These are phyloP conservation scores for Beauveria pseudobassiana DNA, from an alignment of 2,329 filamentous ascomycete genomes.

Conservation along the genomic window DNA sequence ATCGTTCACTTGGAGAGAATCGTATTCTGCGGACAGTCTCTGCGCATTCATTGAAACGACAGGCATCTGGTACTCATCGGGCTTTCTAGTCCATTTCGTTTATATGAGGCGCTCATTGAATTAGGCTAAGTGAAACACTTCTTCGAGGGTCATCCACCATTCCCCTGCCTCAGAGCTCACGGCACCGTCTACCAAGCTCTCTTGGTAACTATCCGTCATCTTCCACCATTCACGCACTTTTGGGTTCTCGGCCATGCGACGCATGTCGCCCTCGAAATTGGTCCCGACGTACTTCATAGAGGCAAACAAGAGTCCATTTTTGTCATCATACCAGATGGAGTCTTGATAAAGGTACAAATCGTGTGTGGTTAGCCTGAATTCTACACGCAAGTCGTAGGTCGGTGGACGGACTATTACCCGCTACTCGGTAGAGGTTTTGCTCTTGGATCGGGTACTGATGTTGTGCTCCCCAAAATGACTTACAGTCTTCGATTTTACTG, in stretches of 20 bases:
- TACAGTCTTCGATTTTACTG: conserved; percentile 68
- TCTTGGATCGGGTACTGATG: not conserved
- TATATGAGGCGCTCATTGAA: not conserved
- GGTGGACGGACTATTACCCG: not conserved
- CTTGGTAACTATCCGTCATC: conserved; percentile 73
- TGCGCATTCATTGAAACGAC: not conserved
- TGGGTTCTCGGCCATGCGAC: conserved; percentile 62
- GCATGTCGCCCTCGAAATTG: conserved; percentile 68
- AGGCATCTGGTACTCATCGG: not conserved
- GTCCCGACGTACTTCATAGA: conserved; percentile 73
- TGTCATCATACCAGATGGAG: conserved; percentile 63
- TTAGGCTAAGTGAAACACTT: conserved; percentile 57
- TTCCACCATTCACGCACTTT: conserved; percentile 73
- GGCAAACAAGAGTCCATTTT: conserved; percentile 59
- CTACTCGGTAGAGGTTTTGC: not conserved
- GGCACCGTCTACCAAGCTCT: conserved; percentile 52
- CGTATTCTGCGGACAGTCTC: not conserved
- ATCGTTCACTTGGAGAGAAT: not conserved
- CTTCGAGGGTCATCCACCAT: conserved; percentile 64
- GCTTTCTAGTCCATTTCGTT: too few species aligned
- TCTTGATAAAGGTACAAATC: conserved; percentile 35
- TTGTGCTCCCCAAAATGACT: conserved; percentile 17
- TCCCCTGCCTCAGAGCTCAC: conserved; percentile 50
- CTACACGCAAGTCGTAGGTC: not conserved
- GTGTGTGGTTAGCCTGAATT: not conserved